phyloP scores from a whole-genome alignment of 441 rosid genomes.

The Omphalea diandra region DNA sequence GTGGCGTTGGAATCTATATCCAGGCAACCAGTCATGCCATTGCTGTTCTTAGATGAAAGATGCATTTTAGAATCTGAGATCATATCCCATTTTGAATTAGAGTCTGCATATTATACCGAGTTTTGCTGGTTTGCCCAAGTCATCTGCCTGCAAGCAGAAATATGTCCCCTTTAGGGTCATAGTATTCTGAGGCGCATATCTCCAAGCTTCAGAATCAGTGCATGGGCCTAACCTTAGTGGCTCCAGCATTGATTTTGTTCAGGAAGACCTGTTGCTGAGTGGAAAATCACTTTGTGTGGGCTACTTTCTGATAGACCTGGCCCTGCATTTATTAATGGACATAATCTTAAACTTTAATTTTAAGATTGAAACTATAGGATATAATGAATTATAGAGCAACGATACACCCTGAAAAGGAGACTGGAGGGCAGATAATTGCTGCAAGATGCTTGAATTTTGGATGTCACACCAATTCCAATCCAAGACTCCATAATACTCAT shows the following conservation, averaged over 20 bases:
- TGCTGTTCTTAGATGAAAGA: too few species aligned
- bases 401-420: too few species aligned
- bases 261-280: constrained; percentile 70
- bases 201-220: constrained; percentile 58
- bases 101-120: constrained; percentile 40
- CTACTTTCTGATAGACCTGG: constrained; percentile 45
- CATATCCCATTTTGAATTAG: constrained; percentile 53
- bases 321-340: constrained; percentile 33
- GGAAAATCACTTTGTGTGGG: constrained; percentile 61
- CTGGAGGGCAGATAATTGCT: constrained; percentile 53
- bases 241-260: constrained; percentile 36
- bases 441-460: constrained; percentile 53
- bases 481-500: constrained; percentile 60
- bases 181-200: constrained; percentile 41
- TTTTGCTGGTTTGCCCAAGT: constrained; percentile 35
- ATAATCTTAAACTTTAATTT: not conserved
- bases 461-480: constrained; percentile 51
- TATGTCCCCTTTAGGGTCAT: constrained; percentile 45
- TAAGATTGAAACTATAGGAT: too few species aligned
- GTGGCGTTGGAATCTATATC: constrained; percentile 52
- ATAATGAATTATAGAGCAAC: too few species aligned
- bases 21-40: constrained; percentile 56
- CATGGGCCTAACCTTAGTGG: constrained; percentile 62
- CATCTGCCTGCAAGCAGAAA: constrained; percentile 62
- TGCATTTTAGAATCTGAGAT: constrained; percentile 69